Evolutionary conservation across 768 basidiomycete genomes (phyloP).

Genomic region (Suillus luteus): DNA sequence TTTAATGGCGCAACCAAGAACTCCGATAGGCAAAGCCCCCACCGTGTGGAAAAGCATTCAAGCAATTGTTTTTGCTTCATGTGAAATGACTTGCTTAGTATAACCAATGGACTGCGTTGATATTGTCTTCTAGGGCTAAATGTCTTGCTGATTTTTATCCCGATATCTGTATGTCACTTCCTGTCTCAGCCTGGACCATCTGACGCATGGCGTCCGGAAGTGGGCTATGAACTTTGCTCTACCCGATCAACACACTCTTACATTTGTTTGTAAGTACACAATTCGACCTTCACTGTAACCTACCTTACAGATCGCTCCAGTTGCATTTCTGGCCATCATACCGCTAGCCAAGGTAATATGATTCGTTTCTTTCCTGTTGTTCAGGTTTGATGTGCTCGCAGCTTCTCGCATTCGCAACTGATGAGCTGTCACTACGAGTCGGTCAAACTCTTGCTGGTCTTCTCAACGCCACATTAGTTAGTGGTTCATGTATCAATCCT

Average conservation of each 20-base stretch:
- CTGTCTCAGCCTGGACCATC: slow-evolving; percentile 8
- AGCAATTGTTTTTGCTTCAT: slow-evolving; percentile 58
- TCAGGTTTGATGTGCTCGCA: slow-evolving; percentile 26
- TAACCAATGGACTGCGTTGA: neutral
- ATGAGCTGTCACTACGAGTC: slow-evolving; percentile 81
- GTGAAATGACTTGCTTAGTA: slow-evolving; percentile 37
- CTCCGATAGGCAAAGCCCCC: slow-evolving; percentile 44
- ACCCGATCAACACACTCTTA: slow-evolving; percentile 54
- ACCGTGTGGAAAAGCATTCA: slow-evolving; percentile 46
- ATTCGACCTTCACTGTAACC: neutral
- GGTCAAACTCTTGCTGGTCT: slow-evolving; percentile 85
- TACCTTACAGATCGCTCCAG: slow-evolving; percentile 35
- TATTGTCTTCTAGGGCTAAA: slow-evolving; percentile 56
- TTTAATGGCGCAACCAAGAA: slow-evolving; percentile 39
- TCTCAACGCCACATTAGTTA: slow-evolving; percentile 80
- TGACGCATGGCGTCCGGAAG: slow-evolving; percentile 35
- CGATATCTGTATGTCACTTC: slow-evolving; percentile 54
- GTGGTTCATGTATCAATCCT: slow-evolving; percentile 19
- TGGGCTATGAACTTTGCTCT: slow-evolving; percentile 72
- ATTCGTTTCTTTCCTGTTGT: neutral
- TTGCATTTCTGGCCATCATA: slow-evolving; percentile 82
- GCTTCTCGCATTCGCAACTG: slow-evolving; percentile 84
- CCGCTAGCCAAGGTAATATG: slow-evolving; percentile 72
- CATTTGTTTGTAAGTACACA: slow-evolving; percentile 67
- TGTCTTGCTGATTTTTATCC: slow-evolving; percentile 67